Percentiles rank a stretch among this genome's conserved stretches.
Conservation (phyloP, 192 early-diverging fungal genomes). For the Coemansia sp. region DNA sequence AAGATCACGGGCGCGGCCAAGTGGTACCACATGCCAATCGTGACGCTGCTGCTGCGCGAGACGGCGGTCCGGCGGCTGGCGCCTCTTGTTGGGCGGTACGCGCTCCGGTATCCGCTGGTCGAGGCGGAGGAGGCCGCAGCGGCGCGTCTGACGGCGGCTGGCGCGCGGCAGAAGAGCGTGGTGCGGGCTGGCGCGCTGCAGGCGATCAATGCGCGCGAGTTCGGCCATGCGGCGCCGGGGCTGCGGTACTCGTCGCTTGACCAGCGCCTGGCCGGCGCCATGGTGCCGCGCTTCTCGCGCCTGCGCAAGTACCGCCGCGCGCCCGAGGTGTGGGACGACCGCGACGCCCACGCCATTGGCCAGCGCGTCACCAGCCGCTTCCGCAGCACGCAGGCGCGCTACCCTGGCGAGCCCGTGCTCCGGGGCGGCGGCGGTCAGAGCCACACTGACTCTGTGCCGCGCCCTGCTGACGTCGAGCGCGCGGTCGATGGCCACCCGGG, state of each 20-base stretch:
- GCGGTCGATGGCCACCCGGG: constrained; percentile 30
- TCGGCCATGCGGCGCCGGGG: constrained; percentile 33
- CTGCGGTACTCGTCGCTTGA: constrained; percentile 33
- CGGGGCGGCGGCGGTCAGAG: constrained; percentile 20
- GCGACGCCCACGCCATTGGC: constrained; percentile 44
- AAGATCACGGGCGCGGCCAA: constrained; percentile 16
- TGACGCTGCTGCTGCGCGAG: constrained; percentile 32
- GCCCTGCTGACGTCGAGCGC: constrained; percentile 24
- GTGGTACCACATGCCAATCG: constrained; percentile 34
- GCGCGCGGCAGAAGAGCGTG: constrained; percentile 11
- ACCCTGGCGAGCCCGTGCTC: constrained; percentile 26
- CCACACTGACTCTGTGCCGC: neutral
- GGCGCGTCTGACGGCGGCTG: constrained; percentile 3
- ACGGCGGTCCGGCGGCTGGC: constrained; percentile 10
- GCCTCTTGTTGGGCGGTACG: constrained; percentile 46
- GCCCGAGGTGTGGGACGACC: constrained; percentile 54
- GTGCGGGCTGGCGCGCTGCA: constrained; percentile 34
- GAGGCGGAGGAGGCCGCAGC: constrained; percentile 39
- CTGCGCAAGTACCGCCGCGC: constrained; percentile 48
- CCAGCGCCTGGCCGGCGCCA: constrained; percentile 34
- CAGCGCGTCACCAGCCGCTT: constrained; percentile 27
- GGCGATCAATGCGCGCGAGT: constrained; percentile 34
- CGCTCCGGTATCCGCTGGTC: constrained; percentile 43
- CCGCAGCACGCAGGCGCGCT: neutral
- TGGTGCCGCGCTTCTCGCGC: constrained; percentile 44